phyloP scores from a whole-genome alignment of 306 rosid genomes.

The Parietaria judaica region DNA sequence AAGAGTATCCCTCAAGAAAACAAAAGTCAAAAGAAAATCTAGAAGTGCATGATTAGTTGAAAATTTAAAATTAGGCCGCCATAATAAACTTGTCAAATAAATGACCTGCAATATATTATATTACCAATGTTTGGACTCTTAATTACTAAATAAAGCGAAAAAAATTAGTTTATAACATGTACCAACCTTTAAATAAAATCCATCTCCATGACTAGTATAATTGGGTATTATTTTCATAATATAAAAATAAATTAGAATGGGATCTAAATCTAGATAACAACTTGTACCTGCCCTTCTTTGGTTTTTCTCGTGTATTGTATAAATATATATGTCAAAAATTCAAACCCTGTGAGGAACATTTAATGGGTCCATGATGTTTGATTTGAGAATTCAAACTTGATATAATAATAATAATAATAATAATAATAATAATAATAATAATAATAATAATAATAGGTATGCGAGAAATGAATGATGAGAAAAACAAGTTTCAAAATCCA shows the following conservation, averaged over 20 bases:
- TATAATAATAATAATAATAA: not conserved
- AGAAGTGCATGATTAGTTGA: constrained; percentile 7
- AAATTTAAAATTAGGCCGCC: not conserved
- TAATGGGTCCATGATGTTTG: constrained; percentile 3
- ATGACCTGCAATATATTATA: not conserved
- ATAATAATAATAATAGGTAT: not conserved
- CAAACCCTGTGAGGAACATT: not conserved
- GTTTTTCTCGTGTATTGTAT: not conserved
- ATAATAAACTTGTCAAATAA: constrained; percentile 11
- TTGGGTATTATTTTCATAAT: not conserved
- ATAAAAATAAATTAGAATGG: not conserved
- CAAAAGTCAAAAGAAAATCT: not conserved
- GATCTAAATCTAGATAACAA: not conserved
- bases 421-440: not conserved
- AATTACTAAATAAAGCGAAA: constrained; percentile 3
- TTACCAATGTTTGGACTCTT: constrained; percentile 8
- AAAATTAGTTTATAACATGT: too few species aligned
- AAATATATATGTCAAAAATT: not conserved
- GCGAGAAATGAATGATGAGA: not conserved
- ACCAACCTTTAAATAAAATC: not conserved
- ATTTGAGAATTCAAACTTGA: constrained; percentile 8
- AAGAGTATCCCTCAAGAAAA: not conserved
- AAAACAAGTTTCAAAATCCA: not conserved
- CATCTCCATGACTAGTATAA: too few species aligned
- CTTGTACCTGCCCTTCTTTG: not conserved